Evolutionary conservation across 768 basidiomycete species (phyloP).

Genomic region (Leccinum broughii): DNA sequence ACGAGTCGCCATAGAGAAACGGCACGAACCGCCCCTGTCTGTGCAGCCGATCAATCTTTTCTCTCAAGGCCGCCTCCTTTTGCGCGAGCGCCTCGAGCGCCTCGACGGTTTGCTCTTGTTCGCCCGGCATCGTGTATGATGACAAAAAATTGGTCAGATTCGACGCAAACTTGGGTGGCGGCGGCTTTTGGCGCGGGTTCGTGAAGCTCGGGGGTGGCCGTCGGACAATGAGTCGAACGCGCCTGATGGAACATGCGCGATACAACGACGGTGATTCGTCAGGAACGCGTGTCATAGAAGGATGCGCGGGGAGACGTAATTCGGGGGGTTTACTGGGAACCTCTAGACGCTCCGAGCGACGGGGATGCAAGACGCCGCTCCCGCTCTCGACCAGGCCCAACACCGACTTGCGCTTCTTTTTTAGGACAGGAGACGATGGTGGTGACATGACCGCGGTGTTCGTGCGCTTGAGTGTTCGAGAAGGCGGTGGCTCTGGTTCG

Average conservation of each 20-base stretch:
- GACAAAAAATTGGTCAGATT: slow-evolving; percentile 58
- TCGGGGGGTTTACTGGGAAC: slow-evolving; percentile 16
- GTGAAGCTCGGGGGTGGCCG: slow-evolving; percentile 60
- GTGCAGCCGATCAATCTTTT: slow-evolving; percentile 45
- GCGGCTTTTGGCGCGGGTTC: slow-evolving; percentile 67
- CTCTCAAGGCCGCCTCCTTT: slow-evolving; percentile 45
- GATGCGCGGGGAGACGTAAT: neutral
- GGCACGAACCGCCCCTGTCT: slow-evolving; percentile 48
- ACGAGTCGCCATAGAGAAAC: slow-evolving; percentile 36
- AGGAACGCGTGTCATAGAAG: neutral
- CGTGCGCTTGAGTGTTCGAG: slow-evolving; percentile 29
- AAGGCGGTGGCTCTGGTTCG: slow-evolving; percentile 8
- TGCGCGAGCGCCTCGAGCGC: slow-evolving; percentile 38
- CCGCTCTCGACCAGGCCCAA: slow-evolving; percentile 6
- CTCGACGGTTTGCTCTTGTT: slow-evolving; percentile 46
- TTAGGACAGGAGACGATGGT: slow-evolving; percentile 18
- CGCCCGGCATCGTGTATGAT: slow-evolving; percentile 60
- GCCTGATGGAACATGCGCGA: slow-evolving; percentile 44
- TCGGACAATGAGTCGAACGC: slow-evolving; percentile 66
- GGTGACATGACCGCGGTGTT: slow-evolving; percentile 23
- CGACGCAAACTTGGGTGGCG: slow-evolving; percentile 47
- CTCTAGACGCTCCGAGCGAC: slow-evolving; percentile 25
- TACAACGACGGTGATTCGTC: slow-evolving; percentile 7
- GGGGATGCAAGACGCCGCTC: slow-evolving; percentile 6
- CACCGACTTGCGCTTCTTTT: slow-evolving; percentile 30